Percentiles rank a stretch among this genome's conserved stretches.
These are phyloP conservation scores for Alternaria novae-zelandiae DNA, from an alignment of 2,329 filamentous ascomycete genomes.

Conservation along the genomic window DNA sequence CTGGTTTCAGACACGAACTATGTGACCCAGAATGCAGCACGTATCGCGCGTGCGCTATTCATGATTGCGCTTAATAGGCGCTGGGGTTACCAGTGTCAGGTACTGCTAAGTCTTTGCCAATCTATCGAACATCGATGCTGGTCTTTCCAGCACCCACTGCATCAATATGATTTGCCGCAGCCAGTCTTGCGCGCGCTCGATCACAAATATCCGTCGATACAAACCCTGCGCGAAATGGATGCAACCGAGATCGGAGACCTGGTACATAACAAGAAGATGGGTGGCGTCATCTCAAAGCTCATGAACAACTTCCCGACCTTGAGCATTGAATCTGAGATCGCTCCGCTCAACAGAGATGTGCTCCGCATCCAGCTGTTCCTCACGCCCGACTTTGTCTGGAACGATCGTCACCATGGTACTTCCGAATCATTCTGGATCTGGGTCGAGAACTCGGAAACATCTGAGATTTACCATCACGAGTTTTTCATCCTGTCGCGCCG, in stretches of 20 bases:
- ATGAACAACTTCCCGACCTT: slow-evolving; percentile 92
- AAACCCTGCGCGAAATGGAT: slow-evolving; percentile 91
- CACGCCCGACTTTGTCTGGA: slow-evolving; percentile 91
- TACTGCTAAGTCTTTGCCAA: slow-evolving; percentile 89
- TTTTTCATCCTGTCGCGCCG: slow-evolving; percentile 91
- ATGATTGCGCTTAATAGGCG: slow-evolving; percentile 95
- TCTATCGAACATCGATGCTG: slow-evolving; percentile 96
- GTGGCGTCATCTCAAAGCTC: slow-evolving; percentile 78
- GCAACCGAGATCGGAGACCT: slow-evolving; percentile 85
- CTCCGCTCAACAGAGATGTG: slow-evolving; percentile 92
- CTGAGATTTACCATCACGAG: slow-evolving; percentile 97
- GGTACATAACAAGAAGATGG: slow-evolving; percentile 89
- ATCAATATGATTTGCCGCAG: slow-evolving; percentile 90
- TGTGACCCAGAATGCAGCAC: slow-evolving; percentile 91
- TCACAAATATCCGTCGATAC: slow-evolving; percentile 79
- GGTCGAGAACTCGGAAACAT: slow-evolving; percentile 98
- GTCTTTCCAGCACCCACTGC: slow-evolving; percentile 92
- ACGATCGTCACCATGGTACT: slow-evolving; percentile 88
- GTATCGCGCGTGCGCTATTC: slow-evolving; percentile 93
- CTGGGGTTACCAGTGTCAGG: slow-evolving; percentile 95
- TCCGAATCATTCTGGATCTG: slow-evolving; percentile 98
- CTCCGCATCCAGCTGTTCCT: slow-evolving; percentile 87
- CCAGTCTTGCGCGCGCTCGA: slow-evolving; percentile 85
- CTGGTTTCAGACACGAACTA: slow-evolving; percentile 91
- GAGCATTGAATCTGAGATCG: slow-evolving; percentile 90